Base-by-base conservation (phyloP, 2,329 filamentous ascomycete species). In the Botrytis galanthina region DNA sequence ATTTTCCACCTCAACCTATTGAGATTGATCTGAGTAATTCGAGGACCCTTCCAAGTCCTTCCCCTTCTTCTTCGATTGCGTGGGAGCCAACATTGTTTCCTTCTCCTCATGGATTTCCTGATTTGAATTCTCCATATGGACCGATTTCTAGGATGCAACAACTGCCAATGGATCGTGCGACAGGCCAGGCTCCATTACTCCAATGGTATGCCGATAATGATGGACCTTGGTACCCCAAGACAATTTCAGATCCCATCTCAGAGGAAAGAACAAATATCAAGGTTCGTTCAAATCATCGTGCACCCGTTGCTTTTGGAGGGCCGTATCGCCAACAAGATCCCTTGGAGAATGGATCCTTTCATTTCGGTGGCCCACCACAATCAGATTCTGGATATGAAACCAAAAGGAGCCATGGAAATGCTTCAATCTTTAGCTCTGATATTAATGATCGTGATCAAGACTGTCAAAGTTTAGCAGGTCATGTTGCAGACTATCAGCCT, bases 181-280 rank as follows among this genome's bases (percentile, higher is more conserved):
- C 75, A 48, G 59, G 71, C 61, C 78, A 81, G 69, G 75, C 78
- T 75, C 79, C 79, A 7, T 71, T 81, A 37, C n/a, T 73, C 10
- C 75, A 77, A 72, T 86, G 84, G 81, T 85, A 83, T 74, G 73
- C 76, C 12, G 78, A 73, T 32, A 81, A 82, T 75, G 82, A 85
- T 76, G 83, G 80, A 12, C 85, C 85, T 69, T 87, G 85, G 85
- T 79, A 81, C 32, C 83, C 83, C n/a, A 80, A 77, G 66, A 79
- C 76, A 26, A 78, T 81, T 35, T 78, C 81, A 39, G 78, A 79
- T 42, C 73, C 74, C 42, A 54, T 75, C 16, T 32, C 67, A 26
- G 78, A 79, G 66, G 76, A 78, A 57, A 74, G 77, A 73, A 39
- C 72, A 14, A 74, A 74, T 60, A 59, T 73, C 73, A 78, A 75